phyloP scores from a whole-genome alignment of 176 grass and related monocot species.

The barley (Hordeum vulgare) region MorexV3_pseudomolecules_assembly NC_058519.1:594745293-594745792 shows the following conservation, averaged over 20 bases:
- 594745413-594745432: background rate
- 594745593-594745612: no score
- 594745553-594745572: constrained; percentile 38
- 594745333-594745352: constrained; percentile 34
- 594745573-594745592: background rate
- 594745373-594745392: background rate
- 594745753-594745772: no score
- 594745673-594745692: no score
- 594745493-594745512: constrained; percentile 52
- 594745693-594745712: no score
- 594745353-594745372: constrained; percentile 25
- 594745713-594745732: no score
- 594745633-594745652: no score
- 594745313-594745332: constrained; percentile 27
- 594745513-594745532: constrained; percentile 45
- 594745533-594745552: constrained; percentile 33
- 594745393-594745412: background rate
- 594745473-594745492: constrained; percentile 25
- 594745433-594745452: background rate
- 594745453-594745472: constrained; percentile 43
- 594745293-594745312: constrained; percentile 41
- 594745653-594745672: no score
- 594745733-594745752: no score
- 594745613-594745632: no score
- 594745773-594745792: no score